Evolutionary conservation across 164 flowering plant genomes (phyloP).

Genomic region (Protea cynaroides): DNA sequence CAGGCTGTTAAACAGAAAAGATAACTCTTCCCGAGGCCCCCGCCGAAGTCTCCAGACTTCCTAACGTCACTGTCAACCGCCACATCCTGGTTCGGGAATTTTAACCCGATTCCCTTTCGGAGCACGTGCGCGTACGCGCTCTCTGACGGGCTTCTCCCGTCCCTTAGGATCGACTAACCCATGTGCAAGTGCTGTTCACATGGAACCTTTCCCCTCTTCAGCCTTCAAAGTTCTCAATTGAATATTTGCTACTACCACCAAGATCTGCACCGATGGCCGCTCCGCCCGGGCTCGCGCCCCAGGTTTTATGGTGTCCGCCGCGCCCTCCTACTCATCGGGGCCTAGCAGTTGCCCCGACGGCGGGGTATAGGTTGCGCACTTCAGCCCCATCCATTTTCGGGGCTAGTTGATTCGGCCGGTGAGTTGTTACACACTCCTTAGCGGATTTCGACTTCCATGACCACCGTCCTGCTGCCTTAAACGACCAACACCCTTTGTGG

Average conservation of each 20-base stretch:
- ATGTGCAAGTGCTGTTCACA: neutral
- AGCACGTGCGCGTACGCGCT: too few species aligned
- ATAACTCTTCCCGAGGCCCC: neutral
- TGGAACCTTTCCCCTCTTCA: constrained; percentile 1
- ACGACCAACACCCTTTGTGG: too few species aligned
- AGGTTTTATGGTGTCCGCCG: constrained; percentile 29
- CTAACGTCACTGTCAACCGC: neutral
- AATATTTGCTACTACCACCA: too few species aligned
- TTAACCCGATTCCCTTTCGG: too few species aligned
- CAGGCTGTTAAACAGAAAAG: neutral
- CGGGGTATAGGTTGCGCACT: constrained; percentile 49
- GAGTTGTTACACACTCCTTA: constrained; percentile 56
- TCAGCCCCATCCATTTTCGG: constrained; percentile 67
- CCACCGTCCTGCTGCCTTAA: too few species aligned
- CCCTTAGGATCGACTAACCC: too few species aligned
- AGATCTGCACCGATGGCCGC: too few species aligned
- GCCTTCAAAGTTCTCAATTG: too few species aligned
- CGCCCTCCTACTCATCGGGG: constrained; percentile 44
- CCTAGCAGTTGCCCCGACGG: constrained; percentile 27
- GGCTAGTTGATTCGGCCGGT: constrained; percentile 67
- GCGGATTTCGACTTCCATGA: constrained; percentile 25
- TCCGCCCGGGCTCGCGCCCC: too few species aligned
- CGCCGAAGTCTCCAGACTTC: neutral
- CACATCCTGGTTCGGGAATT: too few species aligned
- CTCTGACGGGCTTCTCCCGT: too few species aligned